A percentile compares a stretch with the other conserved stretches of the same genome.
Evolutionary conservation across 257 asterid species (phyloP).

Genomic region (Forsythia viridissima): DNA sequence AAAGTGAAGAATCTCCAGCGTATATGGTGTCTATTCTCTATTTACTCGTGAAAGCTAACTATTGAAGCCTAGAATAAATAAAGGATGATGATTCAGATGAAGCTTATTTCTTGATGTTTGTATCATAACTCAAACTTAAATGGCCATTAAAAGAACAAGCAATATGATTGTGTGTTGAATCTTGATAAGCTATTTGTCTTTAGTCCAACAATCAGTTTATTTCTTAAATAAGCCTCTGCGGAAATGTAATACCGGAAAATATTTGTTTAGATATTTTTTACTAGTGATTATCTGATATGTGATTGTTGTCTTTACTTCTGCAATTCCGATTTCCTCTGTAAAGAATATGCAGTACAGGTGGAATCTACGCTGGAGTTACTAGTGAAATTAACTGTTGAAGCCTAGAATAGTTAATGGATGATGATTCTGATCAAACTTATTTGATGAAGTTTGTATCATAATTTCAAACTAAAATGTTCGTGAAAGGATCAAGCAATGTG

Average conservation of each 20-base stretch:
- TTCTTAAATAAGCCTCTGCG: not conserved
- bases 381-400: not conserved
- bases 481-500: not conserved
- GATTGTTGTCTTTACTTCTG: not conserved
- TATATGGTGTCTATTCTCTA: not conserved
- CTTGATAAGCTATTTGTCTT: not conserved
- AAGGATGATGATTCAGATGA: not conserved
- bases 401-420: not conserved
- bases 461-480: not conserved
- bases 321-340: not conserved
- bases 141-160: not conserved
- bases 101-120: not conserved
- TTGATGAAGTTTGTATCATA: slow-evolving; percentile 11
- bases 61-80: not conserved
- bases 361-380: not conserved
- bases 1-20: not conserved
- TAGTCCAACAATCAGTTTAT: not conserved
- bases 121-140: not conserved
- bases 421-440: not conserved
- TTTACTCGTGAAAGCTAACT: not conserved
- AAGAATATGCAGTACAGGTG: not conserved
- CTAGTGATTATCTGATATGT: not conserved
- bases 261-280: not conserved
- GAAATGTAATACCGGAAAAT: not conserved
- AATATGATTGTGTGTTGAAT: not conserved